These are phyloP conservation scores for Backusella morwellensis DNA, from an alignment of 192 early-diverging fungal genomes.

Conservation along the genomic window DNA sequence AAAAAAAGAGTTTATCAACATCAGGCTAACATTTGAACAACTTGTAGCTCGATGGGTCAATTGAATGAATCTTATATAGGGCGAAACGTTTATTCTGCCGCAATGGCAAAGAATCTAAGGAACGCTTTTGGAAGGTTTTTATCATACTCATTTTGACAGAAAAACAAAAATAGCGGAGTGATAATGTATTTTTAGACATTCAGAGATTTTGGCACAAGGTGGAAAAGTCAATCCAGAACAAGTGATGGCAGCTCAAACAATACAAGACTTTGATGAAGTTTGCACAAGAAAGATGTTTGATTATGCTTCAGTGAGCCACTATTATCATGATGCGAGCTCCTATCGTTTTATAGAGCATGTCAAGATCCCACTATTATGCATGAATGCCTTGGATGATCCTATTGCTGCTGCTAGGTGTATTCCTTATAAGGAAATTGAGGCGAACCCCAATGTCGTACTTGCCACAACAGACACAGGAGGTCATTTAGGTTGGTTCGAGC, in stretches of 20 bases:
- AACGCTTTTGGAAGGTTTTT: conserved; percentile 35
- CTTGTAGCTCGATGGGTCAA: conserved; percentile 23
- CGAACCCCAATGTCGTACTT: conserved; percentile 78
- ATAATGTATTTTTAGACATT: conserved; percentile 23
- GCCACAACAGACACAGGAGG: conserved; percentile 79
- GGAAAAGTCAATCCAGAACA: conserved; percentile 47
- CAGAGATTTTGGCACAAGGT: conserved; percentile 43
- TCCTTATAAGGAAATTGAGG: conserved; percentile 66
- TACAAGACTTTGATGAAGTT: conserved; percentile 85
- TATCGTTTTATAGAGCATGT: conserved; percentile 59
- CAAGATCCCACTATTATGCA: conserved; percentile 76
- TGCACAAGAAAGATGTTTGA: conserved; percentile 73
- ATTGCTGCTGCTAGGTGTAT: conserved; percentile 65
- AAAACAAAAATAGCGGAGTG: background rate
- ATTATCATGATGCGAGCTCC: conserved; percentile 64
- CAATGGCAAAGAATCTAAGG: conserved; percentile 49
- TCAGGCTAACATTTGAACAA: background rate
- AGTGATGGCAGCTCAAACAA: conserved; percentile 49
- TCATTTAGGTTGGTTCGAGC: conserved; percentile 88
- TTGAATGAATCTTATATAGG: conserved; percentile 48
- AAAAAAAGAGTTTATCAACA: background rate
- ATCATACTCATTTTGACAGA: background rate
- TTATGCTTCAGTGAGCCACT: conserved; percentile 80
- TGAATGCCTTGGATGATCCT: conserved; percentile 88
- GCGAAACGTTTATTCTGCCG: conserved; percentile 41